These are phyloP conservation scores for Pseudonectria buxi DNA, from an alignment of 2,329 filamentous ascomycete species.

Conservation along the genomic window DNA sequence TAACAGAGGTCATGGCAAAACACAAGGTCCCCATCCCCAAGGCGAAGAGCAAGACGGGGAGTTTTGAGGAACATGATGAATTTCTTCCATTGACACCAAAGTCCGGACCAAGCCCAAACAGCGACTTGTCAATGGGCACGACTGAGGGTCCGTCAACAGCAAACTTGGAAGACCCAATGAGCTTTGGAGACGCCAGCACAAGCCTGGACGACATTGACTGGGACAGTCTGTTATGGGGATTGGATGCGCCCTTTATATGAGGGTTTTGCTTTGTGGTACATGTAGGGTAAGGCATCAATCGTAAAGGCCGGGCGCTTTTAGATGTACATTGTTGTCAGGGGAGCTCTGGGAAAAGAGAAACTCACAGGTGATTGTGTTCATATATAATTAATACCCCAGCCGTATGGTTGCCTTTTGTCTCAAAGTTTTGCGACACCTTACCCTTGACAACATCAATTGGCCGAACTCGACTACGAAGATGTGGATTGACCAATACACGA, in stretches of 20 bases:
- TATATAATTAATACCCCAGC: too few relatives aligned
- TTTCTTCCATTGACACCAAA: constrained; percentile 24
- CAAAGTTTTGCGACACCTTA: too few relatives aligned
- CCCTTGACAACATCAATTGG: too few relatives aligned
- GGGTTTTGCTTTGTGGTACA: background rate
- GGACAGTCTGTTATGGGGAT: constrained; percentile 28
- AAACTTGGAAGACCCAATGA: constrained; percentile 21
- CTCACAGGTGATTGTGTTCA: too few relatives aligned
- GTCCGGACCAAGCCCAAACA: constrained; percentile 11
- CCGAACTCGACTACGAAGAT: too few relatives aligned
- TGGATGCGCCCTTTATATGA: constrained; percentile 28
- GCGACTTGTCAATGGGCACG: constrained; percentile 7
- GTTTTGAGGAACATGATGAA: background rate
- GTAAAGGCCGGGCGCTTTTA: too few relatives aligned
- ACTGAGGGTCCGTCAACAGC: constrained; percentile 9
- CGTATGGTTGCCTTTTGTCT: too few relatives aligned
- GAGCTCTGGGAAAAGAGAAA: too few relatives aligned
- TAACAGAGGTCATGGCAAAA: constrained; percentile 26
- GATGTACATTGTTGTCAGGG: too few relatives aligned
- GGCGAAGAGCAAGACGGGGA: constrained; percentile 3
- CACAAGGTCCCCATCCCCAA: constrained; percentile 19
- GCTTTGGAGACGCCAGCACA: constrained; percentile 22
- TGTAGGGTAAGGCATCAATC: too few relatives aligned
- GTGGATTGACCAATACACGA: too few relatives aligned
- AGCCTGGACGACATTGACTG: constrained; percentile 30